These are phyloP conservation scores for Platanus orientalis DNA, from an alignment of 164 flowering plant species.

Conservation along the genomic window DNA sequence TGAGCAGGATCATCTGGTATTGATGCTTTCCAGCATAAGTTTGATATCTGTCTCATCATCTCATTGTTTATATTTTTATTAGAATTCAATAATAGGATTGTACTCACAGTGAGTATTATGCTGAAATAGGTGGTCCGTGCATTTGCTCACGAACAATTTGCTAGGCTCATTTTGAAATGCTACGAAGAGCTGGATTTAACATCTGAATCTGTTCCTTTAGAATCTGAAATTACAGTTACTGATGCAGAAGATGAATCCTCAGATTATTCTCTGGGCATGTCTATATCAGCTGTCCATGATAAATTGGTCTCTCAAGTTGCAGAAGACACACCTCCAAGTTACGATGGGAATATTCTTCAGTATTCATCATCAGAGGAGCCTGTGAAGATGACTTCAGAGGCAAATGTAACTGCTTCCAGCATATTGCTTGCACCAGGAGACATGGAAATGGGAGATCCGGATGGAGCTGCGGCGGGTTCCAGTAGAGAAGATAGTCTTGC, in stretches of 20 bases:
- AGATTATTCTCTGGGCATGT: constrained; percentile 31
- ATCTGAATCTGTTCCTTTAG: constrained; percentile 48
- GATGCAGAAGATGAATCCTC: constrained; percentile 56
- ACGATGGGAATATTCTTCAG: constrained; percentile 18
- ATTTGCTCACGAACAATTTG: constrained; percentile 94
- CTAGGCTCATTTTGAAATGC: constrained; percentile 74
- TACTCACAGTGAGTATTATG: constrained; percentile 3
- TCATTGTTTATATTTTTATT: not conserved
- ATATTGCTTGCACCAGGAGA: constrained; percentile 18
- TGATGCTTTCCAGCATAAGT: not conserved
- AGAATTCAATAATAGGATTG: not conserved
- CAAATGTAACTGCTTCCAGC: constrained; percentile 22
- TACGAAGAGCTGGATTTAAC: constrained; percentile 63
- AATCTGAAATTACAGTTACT: constrained; percentile 48
- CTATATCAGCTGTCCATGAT: constrained; percentile 39
- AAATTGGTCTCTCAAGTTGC: constrained; percentile 16
- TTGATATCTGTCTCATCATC: not conserved
- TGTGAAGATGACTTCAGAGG: constrained; percentile 22
- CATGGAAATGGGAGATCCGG: constrained; percentile 15
- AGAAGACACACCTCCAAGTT: constrained; percentile 16
- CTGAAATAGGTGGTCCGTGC: constrained; percentile 80
- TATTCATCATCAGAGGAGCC: constrained; percentile 27
- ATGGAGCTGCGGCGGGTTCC: constrained; percentile 13
- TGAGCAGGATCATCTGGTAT: constrained; percentile 87
- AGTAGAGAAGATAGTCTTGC: constrained; percentile 25